Evolutionary conservation across 176 grass and related monocot genomes (phyloP), one percentile per base, ranked within the genome.

Genomic region (Avena sativa): DNA sequence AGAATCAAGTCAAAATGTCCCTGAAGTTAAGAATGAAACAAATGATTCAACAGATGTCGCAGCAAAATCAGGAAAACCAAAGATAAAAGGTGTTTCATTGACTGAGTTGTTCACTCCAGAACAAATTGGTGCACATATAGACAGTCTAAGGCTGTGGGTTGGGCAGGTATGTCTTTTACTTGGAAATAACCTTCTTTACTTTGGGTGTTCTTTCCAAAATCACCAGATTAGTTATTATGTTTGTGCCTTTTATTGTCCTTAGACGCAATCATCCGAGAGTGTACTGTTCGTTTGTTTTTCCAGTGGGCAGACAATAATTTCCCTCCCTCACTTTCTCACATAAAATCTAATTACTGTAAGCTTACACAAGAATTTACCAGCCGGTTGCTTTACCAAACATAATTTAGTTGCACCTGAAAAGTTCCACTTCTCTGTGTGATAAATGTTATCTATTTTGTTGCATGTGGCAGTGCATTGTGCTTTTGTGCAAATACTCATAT

Each of bases 71-170:
- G 97, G 97, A 73, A 99, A 99, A 87, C 91, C 97, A 76, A 99
- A 97, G 71, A 94, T 99, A 89, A 97, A 99, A 82, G 97, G 97
- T 84, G 97, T 97, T 86, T 99, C 97, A 32, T 73, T 99, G 87
- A 99, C 90, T 51, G 97, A 99, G 82, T 86, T 99, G 83, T 99
- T 99, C 85, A 99, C 97, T 79, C 94, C 92, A 58, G 97, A 99
- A 85, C 97, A 99, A 90, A 92, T 97, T 74, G 81, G 72, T 52
- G 97, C 94, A 40, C 97, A 99, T 84, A 97, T 99, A 59, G 84
- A 84, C 57, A 93, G 97, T 90, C 57, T 99, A 80, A 96, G 94
- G 86, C 87, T 87, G 80, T 99, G 94, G 94, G 91, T 99, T 92
- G 97, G 97, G 85, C 97, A 99, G 97, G 97, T 99, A 85, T 81